Conservation (phyloP, 192 early-diverging fungal genomes). For the Linnemannia exigua region DNA sequence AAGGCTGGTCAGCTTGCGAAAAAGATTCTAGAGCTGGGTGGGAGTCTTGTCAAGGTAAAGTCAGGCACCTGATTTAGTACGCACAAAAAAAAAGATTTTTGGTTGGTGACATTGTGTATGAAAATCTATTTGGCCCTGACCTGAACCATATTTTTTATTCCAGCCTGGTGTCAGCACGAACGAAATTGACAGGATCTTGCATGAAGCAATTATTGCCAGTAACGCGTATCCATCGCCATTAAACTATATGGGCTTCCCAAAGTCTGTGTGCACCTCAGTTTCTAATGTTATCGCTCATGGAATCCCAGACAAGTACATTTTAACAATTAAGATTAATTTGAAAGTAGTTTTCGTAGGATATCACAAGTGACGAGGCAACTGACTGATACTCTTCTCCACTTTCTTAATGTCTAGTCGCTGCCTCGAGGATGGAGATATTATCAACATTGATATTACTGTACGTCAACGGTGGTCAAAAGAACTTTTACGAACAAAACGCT, state of each 20-base stretch:
- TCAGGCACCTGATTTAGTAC: neutral
- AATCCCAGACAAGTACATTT: constrained; percentile 83
- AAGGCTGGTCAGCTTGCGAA: constrained; percentile 70
- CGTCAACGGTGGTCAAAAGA: neutral
- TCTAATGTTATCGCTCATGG: constrained; percentile 94
- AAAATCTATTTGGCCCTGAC: no score
- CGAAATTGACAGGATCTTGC: constrained; percentile 95
- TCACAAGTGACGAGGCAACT: no score
- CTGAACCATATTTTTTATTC: constrained; percentile 9
- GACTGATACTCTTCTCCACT: neutral
- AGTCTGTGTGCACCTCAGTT: constrained; percentile 89
- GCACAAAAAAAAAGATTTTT: neutral
- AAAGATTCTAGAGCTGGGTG: constrained; percentile 68
- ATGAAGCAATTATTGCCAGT: constrained; percentile 92
- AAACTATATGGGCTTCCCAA: constrained; percentile 97
- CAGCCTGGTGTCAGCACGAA: constrained; percentile 87
- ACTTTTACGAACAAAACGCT: no score
- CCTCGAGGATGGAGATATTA: constrained; percentile 95
- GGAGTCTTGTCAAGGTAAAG: constrained; percentile 64
- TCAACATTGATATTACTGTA: constrained; percentile 93
- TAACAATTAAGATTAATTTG: neutral
- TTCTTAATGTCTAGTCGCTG: constrained; percentile 69
- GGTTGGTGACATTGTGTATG: neutral
- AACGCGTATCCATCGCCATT: constrained; percentile 96
- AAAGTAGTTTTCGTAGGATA: no score